Conservation (phyloP, 768 basidiomycete species). For the Boletus rubropictus region DNA sequence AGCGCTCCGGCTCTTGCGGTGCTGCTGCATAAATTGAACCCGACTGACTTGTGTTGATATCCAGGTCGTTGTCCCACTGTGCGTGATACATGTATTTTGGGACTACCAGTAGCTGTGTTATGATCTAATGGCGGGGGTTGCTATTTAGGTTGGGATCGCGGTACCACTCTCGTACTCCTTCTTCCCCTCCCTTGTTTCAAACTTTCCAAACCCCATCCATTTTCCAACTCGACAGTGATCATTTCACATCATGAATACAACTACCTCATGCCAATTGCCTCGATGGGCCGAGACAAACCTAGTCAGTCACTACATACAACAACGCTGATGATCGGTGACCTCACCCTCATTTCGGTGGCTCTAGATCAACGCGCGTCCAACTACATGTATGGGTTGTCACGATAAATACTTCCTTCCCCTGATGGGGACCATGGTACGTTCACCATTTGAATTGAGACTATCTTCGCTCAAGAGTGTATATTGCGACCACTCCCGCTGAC, state of each 20-base stretch:
- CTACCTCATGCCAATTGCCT: not conserved
- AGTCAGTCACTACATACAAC: constrained; percentile 8
- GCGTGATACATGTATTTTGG: not conserved
- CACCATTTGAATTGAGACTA: not conserved
- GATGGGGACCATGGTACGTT: constrained; percentile 1
- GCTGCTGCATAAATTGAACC: not conserved
- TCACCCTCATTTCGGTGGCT: not conserved
- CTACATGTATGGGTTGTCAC: too few relatives aligned
- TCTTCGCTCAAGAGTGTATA: not conserved
- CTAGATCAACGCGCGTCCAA: constrained; percentile 8
- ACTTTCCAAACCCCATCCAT: not conserved
- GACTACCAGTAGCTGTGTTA: constrained; percentile 13
- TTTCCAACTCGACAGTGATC: not conserved
- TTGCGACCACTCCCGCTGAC: not conserved
- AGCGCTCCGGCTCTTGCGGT: not conserved
- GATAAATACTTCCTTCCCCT: constrained; percentile 5
- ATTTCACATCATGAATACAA: constrained; percentile 5
- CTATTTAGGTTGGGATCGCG: constrained; percentile 18
- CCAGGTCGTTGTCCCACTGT: constrained; percentile 1
- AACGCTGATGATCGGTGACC: not conserved
- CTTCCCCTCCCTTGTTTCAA: not conserved
- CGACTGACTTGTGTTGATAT: not conserved
- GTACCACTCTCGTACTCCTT: not conserved
- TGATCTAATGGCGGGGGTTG: constrained; percentile 7
- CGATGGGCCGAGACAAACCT: constrained; percentile 1